A percentile compares a stretch with the other conserved stretches of the same genome.
These are phyloP conservation scores for Vicia villosa DNA, from an alignment of 306 rosid genomes.

Conservation along the genomic window DNA sequence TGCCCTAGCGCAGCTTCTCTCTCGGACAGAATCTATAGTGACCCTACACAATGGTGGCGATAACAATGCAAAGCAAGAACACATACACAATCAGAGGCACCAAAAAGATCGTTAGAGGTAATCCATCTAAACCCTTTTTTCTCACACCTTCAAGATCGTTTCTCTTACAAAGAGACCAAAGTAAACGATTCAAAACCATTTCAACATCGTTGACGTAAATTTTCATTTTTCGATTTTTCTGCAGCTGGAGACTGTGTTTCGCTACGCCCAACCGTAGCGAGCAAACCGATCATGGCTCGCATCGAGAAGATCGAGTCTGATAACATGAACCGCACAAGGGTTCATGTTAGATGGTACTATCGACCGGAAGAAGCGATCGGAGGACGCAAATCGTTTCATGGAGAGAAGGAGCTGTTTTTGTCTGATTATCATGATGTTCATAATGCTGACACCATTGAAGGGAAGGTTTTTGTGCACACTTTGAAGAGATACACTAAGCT, in stretches of 20 bases:
- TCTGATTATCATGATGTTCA: conserved; percentile 73
- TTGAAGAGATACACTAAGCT: conserved; percentile 81
- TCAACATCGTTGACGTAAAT: neutral
- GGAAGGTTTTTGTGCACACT: conserved; percentile 68
- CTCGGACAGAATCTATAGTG: neutral
- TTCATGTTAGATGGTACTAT: conserved; percentile 75
- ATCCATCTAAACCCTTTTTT: neutral
- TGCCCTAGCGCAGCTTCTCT: neutral
- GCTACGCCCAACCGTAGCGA: conserved; percentile 71
- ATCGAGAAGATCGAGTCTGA: conserved; percentile 74
- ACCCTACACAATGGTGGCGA: conserved; percentile 60
- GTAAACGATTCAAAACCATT: neutral
- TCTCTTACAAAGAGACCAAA: neutral
- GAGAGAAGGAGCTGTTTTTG: conserved; percentile 73
- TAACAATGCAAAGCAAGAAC: conserved; percentile 68
- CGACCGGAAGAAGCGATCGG: conserved; percentile 88
- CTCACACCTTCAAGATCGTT: neutral
- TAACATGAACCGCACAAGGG: conserved; percentile 54
- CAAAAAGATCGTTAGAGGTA: conserved; percentile 84
- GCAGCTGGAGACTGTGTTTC: conserved; percentile 74
- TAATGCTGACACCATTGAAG: conserved; percentile 83
- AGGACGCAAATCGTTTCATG: conserved; percentile 79
- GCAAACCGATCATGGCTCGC: conserved; percentile 75
- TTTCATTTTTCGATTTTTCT: neutral
- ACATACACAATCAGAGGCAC: conserved; percentile 84